These are phyloP conservation scores for Tulasnella sp. DNA, from an alignment of 768 basidiomycete species.

Conservation along the genomic window DNA sequence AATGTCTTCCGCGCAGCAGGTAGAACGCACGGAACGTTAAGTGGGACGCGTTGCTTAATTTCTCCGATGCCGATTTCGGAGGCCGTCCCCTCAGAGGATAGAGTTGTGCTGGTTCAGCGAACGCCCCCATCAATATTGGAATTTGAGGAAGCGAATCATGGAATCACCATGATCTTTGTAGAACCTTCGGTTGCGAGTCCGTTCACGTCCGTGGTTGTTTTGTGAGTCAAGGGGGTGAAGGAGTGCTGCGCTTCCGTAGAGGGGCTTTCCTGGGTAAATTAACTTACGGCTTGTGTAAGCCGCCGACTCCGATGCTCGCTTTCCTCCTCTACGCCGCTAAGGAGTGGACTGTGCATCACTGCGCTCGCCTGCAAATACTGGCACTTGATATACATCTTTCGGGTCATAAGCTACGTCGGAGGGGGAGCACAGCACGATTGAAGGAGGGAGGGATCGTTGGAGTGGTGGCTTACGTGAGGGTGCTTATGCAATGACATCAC, in stretches of 20 bases:
- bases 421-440: neutral
- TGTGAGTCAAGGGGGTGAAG: neutral
- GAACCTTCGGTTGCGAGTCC: neutral
- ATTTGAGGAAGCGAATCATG: neutral
- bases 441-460: neutral
- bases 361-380: too few species aligned
- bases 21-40: neutral
- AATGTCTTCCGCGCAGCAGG: neutral
- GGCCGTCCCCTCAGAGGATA: neutral
- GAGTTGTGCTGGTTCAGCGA: neutral
- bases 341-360: too few species aligned
- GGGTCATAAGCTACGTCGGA: neutral
- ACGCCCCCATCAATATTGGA: neutral
- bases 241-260: neutral
- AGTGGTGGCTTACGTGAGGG: neutral
- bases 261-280: neutral
- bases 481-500: too few species aligned
- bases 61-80: neutral
- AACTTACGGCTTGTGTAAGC: neutral
- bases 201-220: neutral
- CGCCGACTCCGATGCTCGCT: neutral
- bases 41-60: neutral
- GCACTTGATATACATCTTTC: neutral
- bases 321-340: too few species aligned
- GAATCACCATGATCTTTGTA: too few species aligned